These are phyloP conservation scores for Botrytis fabae DNA, from an alignment of 2,329 filamentous ascomycete genomes.

Conservation along the genomic window DNA sequence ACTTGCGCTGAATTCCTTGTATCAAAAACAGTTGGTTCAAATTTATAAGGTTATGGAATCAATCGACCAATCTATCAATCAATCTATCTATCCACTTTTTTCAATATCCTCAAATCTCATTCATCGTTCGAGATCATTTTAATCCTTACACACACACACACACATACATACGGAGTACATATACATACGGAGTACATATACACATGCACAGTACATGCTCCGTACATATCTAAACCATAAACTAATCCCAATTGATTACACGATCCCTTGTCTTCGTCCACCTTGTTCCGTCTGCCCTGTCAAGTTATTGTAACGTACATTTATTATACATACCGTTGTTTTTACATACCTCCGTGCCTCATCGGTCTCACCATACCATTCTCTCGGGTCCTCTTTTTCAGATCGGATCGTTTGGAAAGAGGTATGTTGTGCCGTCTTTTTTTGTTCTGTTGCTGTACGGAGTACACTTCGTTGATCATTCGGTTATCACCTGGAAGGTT, in stretches of 20 bases:
- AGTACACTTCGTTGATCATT: background rate
- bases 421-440: slow-evolving; percentile 1
- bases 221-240: background rate
- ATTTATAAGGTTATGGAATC: background rate
- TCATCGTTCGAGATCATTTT: background rate
- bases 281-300: slow-evolving; percentile 1
- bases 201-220: background rate
- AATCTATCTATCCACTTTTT: background rate
- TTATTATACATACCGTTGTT: background rate
- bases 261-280: background rate
- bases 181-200: background rate
- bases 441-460: background rate
- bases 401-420: background rate
- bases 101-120: background rate
- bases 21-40: slow-evolving; percentile 1
- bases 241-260: background rate
- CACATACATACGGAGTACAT: background rate
- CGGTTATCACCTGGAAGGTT: background rate
- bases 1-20: background rate
- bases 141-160: background rate
- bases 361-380: background rate
- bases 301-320: slow-evolving; percentile 8
- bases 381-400: background rate
- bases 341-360: background rate
- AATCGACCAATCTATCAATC: background rate